Conservation (phyloP, 2,329 filamentous ascomycete genomes). For the Bipolaris sorokiniana region DNA sequence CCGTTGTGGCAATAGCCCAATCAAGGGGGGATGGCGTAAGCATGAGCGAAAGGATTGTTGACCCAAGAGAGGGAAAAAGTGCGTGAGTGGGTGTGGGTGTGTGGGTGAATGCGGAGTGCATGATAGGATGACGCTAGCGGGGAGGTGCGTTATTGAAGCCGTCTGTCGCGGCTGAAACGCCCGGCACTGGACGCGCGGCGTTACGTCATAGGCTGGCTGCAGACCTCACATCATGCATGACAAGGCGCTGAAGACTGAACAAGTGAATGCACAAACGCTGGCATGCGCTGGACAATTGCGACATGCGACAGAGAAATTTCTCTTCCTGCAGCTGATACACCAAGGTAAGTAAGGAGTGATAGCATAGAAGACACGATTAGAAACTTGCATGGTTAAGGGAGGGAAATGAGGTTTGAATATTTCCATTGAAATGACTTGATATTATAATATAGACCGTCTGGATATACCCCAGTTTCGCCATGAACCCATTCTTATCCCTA, state of each 20-base stretch:
- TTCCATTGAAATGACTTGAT: constrained; percentile 15
- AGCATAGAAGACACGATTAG: background rate
- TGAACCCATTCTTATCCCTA: constrained; percentile 8
- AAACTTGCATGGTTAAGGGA: background rate
- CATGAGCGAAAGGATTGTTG: background rate
- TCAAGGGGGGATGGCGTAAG: background rate
- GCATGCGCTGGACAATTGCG: no score
- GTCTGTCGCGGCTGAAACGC: constrained; percentile 1
- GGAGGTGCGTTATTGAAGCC: background rate
- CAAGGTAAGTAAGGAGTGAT: background rate
- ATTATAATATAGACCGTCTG: constrained; percentile 9
- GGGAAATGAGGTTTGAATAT: background rate
- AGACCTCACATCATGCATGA: constrained; percentile 1
- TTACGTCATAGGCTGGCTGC: constrained; percentile 7
- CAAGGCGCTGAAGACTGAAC: background rate
- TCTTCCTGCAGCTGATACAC: background rate
- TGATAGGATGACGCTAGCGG: background rate
- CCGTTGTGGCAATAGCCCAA: no score
- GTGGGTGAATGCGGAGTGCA: constrained; percentile 7
- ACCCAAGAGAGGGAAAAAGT: background rate
- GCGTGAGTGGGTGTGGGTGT: background rate
- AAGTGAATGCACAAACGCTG: background rate
- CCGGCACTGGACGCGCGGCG: constrained; percentile 3
- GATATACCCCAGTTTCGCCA: constrained; percentile 1
- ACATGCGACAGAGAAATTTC: background rate